Percentiles rank a stretch among this genome's conserved stretches.
Conservation (phyloP, 1,284 basidiomycete genomes). For the Volvariella surrecta region DNA sequence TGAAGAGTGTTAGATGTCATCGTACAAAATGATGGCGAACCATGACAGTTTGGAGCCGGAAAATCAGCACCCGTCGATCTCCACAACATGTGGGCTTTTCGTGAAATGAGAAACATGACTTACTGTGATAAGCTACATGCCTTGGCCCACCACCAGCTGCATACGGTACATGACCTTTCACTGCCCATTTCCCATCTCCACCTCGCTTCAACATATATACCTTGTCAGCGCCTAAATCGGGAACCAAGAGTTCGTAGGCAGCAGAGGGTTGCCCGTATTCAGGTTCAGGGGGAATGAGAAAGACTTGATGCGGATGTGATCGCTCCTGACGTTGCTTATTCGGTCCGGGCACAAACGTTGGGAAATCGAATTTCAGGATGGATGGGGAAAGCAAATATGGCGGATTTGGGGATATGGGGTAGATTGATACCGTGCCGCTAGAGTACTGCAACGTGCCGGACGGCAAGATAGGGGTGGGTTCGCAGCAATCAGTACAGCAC, state of each 20-base stretch:
- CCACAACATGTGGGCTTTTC: too few relatives aligned
- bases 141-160: constrained; percentile 57
- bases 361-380: constrained; percentile 28
- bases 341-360: constrained; percentile 40
- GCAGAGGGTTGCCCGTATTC: constrained; percentile 16
- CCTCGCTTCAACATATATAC: constrained; percentile 44
- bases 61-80: too few relatives aligned
- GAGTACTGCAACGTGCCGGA: too few relatives aligned
- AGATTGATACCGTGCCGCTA: constrained; percentile 40
- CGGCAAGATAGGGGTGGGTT: constrained; percentile 5
- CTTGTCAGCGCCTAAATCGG: constrained; percentile 63
- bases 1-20: not conserved
- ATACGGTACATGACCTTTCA: constrained; percentile 33
- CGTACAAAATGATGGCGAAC: too few relatives aligned
- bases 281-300: constrained; percentile 20
- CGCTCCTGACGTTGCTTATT: constrained; percentile 50
- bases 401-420: constrained; percentile 38
- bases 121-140: constrained; percentile 55
- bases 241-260: constrained; percentile 51
- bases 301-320: constrained; percentile 64
- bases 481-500: not conserved
- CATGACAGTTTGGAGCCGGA: too few relatives aligned
- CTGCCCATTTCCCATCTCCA: constrained; percentile 34
- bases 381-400: constrained; percentile 27
- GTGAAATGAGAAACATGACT: too few relatives aligned